A percentile compares a stretch with the other conserved stretches of the same genome.
These are phyloP conservation scores for Boletus albobrunnescens DNA, from an alignment of 1,284 basidiomycete species.

Conservation along the genomic window DNA sequence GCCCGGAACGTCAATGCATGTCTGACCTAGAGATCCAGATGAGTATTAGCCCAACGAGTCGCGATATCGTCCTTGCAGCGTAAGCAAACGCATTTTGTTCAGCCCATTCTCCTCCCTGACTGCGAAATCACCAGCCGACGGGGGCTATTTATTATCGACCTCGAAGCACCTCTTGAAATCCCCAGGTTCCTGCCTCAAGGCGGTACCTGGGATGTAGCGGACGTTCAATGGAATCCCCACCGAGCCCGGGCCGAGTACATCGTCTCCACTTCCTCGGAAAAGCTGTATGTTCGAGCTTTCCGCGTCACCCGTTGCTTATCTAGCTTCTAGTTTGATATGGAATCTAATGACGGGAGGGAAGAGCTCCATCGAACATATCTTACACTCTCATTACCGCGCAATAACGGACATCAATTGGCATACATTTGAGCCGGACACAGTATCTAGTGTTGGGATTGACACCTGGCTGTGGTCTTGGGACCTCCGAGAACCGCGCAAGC, in stretches of 20 bases:
- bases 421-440: constrained; percentile 72
- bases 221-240: constrained; percentile 97
- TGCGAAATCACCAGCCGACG: constrained; percentile 55
- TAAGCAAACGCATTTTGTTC: constrained; percentile 35
- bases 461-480: constrained; percentile 91
- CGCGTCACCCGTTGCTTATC: constrained; percentile 7
- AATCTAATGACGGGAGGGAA: constrained; percentile 74
- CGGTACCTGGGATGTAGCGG: constrained; percentile 95
- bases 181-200: constrained; percentile 94
- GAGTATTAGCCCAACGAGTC: constrained; percentile 75
- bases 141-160: constrained; percentile 94
- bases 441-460: constrained; percentile 76
- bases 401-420: constrained; percentile 98
- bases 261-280: constrained; percentile 92
- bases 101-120: background rate
- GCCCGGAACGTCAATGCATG: background rate
- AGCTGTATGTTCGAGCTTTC: constrained; percentile 54
- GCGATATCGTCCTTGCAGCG: constrained; percentile 79
- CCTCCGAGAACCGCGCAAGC: constrained; percentile 59
- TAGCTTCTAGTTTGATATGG: constrained; percentile 75
- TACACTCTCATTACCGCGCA: constrained; percentile 86
- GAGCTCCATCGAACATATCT: constrained; percentile 72
- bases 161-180: constrained; percentile 81
- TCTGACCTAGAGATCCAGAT: constrained; percentile 44
- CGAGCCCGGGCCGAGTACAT: constrained; percentile 81